These are phyloP conservation scores for Starmerella apis DNA, from an alignment of 805 yeast species.

Conservation along the genomic window DNA sequence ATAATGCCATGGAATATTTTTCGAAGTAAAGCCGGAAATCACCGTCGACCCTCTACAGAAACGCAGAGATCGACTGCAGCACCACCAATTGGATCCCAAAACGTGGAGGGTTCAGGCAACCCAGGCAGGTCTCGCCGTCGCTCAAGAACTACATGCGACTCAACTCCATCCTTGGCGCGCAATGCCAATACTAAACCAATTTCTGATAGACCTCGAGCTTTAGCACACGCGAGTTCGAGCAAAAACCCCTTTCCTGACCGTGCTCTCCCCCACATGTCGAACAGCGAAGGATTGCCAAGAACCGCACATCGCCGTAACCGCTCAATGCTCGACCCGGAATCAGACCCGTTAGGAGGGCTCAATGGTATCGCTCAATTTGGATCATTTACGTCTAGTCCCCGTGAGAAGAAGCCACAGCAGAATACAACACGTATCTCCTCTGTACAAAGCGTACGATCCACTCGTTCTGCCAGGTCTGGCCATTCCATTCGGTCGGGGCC, in stretches of 20 bases:
- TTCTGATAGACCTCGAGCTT: not conserved
- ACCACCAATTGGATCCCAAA: not conserved
- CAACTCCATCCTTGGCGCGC: not conserved
- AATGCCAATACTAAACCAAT: not conserved
- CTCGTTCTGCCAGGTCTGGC: conserved; percentile 13
- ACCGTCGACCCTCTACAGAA: not conserved
- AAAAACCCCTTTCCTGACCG: not conserved
- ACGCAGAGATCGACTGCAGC: not conserved
- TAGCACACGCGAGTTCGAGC: not conserved
- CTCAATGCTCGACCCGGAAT: conserved; percentile 6
- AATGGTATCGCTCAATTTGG: not conserved
- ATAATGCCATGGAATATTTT: conserved; percentile 3
- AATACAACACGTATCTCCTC: not conserved
- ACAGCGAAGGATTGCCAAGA: not conserved
- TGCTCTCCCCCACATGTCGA: no score
- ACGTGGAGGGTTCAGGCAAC: not conserved
- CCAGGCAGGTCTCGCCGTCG: not conserved
- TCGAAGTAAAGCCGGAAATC: not conserved
- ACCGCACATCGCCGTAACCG: not conserved
- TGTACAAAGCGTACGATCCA: conserved; percentile 5
- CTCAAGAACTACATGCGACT: not conserved
- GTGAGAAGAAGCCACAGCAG: not conserved
- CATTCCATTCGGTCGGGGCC: conserved; percentile 1
- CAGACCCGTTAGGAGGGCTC: conserved; percentile 3
- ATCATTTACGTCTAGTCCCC: not conserved